Base-by-base conservation (phyloP, 768 basidiomycete genomes). In the Auricularia heimuer region DNA sequence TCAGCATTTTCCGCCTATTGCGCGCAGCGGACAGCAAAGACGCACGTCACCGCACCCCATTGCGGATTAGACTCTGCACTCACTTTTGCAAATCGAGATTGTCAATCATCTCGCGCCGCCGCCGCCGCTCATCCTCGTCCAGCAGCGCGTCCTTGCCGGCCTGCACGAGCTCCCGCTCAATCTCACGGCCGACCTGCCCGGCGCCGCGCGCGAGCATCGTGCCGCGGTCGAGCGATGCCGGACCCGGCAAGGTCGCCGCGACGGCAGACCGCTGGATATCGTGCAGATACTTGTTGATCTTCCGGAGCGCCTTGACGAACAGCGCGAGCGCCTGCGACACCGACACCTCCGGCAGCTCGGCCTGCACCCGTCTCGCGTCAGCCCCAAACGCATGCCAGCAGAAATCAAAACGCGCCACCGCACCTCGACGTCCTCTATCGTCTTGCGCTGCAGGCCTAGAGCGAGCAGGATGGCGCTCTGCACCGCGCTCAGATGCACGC, bases 391-490 rank as follows among this genome's bases (percentile, higher is more conserved):
- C 56, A 8, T 29, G 64, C 8, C 58, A 21, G 6, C 45, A 35
- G 44, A 18, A n/a, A 35, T 39, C 21, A 3, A 24, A 7, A 54
- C 10, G 29, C 18, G n/a, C 11, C 29, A 29, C 73, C 83, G 65
- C 67, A 89, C 90, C 82, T 96, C 94, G 24, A 96, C 81, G 39
- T 91, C 90, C 72, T 99, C 96, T 42, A 98, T 83, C 1, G 83
- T 77, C 75, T 98, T 98, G 51, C 91, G 80, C 75, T 98, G 96
- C 62, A 95, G 75, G 1, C 96, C 94, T 56, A 98, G 79, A 0
- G 92, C 92, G 36, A 97, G 82, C 24, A 98, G 77, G 67, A 98
- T 94, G 6, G 92, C 89, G 68, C 89, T 89, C 76, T 98, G 97
- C 3, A 98, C 89, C 0, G 90, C 92, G 51, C 90, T 92, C 21